Base-by-base conservation (phyloP, 2,329 filamentous ascomycete species). In the Trichoderma lentiforme region DNA sequence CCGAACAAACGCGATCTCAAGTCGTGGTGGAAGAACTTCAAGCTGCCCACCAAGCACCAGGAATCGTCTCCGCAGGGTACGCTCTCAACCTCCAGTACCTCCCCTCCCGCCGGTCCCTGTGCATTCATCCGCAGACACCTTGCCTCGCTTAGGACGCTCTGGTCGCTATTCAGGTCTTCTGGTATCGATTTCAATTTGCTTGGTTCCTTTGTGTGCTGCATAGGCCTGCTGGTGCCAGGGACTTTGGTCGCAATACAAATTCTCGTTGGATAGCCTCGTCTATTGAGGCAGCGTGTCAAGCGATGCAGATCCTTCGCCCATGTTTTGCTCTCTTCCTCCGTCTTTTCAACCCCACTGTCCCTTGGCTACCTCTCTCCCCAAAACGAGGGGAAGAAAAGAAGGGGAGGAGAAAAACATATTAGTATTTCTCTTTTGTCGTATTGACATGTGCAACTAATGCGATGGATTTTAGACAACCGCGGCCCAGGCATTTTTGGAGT, bases 21-120 rank as follows among this genome's bases (percentile, higher is more conserved):
- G 77, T 97, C 93, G 73, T 99, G 96, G 96, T 98, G 96, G 96
- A 97, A 94, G 83, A 91, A 91, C 78, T 98, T 99, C 84, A 96
- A 96, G 84, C 88, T 92, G 69, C 85, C 87, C 60, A 82, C 85
- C 47, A 89, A 86, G 77, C 85, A 86, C 72, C 86, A 88, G 70
- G 88, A 90, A 75, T 77, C 83, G 65, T 71, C 68, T 83, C 85
- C 78, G 88, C 88, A 90, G 87, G 65, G 73, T 61, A 70, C 51
- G 51, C 39, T 30, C 26, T 36, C 65, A 60, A 14, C 47, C 36
- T 53, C 57, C 61, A n/a, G 26, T 39, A 9, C 53, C 63, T 21
- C 67, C 64, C 66, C 57, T 60, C 60, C 39, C 21, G 30, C 28
- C 67, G 58, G 53, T 53, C 66, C 21, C 53, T 53, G 30, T 53